Conservation (phyloP, 495 filamentous ascomycete species). For the Tuber melanosporum region DNA sequence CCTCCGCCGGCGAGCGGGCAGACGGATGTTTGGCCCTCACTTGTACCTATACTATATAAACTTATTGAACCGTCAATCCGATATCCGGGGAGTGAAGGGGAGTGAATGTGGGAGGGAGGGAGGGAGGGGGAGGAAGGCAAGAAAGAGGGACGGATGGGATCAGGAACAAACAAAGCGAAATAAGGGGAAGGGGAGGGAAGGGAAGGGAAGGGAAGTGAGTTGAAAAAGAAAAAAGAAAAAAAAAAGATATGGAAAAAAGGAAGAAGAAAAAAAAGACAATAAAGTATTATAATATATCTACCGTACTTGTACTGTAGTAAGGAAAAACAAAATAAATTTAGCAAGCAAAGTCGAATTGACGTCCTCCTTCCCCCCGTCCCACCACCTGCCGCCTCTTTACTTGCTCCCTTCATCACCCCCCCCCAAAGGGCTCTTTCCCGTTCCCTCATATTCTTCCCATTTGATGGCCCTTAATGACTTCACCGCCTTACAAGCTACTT, state of each 20-base stretch:
- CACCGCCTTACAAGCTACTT: not conserved
- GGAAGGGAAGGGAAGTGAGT: conserved; percentile 13
- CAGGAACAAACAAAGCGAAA: conserved; percentile 5
- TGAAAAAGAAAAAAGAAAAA: conserved; percentile 25
- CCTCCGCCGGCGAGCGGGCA: not conserved
- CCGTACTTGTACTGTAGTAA: not conserved
- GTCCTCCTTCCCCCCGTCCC: not conserved
- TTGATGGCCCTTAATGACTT: not conserved
- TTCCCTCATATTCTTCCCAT: not conserved
- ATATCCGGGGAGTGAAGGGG: not conserved
- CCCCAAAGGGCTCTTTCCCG: not conserved
- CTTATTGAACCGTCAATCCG: not conserved
- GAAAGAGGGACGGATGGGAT: not conserved
- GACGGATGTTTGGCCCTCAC: not conserved
- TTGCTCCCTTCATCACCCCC: not conserved
- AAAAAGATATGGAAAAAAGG: conserved; percentile 8
- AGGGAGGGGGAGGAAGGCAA: not conserved
- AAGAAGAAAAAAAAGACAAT: not conserved
- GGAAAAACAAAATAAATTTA: conserved; percentile 1
- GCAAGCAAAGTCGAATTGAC: conserved; percentile 1
- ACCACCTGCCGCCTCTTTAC: conserved; percentile 7
- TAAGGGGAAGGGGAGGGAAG: conserved; percentile 13
- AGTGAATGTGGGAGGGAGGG: not conserved
- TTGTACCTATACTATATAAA: not conserved
- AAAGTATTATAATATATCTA: not conserved